phyloP scores from a whole-genome alignment of 1,284 basidiomycete genomes.

The Apiotrichum domesticum region DNA sequence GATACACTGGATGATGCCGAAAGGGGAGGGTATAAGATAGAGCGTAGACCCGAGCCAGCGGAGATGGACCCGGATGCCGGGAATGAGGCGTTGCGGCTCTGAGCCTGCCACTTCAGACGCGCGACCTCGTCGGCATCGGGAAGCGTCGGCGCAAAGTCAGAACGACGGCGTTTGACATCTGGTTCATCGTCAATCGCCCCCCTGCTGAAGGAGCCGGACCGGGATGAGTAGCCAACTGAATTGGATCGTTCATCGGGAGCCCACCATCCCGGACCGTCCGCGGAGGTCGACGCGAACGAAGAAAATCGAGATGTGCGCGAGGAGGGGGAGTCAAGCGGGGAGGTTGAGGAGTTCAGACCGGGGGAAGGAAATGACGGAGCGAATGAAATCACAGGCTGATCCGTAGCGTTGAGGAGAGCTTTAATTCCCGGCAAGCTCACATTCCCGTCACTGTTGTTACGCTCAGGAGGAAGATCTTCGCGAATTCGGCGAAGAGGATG shows the following conservation, averaged over 20 bases:
- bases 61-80: constrained; percentile 18
- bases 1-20: constrained; percentile 19
- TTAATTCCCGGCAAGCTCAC: constrained; percentile 36
- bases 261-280: constrained; percentile 37
- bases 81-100: constrained; percentile 40
- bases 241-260: constrained; percentile 29
- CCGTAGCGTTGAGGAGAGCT: constrained; percentile 18
- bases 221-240: constrained; percentile 6
- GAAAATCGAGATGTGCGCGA: constrained; percentile 37
- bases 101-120: constrained; percentile 37
- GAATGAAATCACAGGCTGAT: constrained; percentile 21
- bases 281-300: constrained; percentile 29
- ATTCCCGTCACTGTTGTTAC: constrained; percentile 4
- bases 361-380: constrained; percentile 17
- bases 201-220: constrained; percentile 5
- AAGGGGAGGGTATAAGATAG: constrained; percentile 25
- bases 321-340: constrained; percentile 35
- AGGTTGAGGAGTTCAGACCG: constrained; percentile 27
- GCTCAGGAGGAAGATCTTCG: constrained; percentile 24
- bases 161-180: constrained; percentile 36
- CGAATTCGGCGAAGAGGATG: constrained; percentile 36
- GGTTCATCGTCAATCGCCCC: constrained; percentile 24
- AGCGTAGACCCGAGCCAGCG: constrained; percentile 11
- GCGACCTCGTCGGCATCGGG: constrained; percentile 38
- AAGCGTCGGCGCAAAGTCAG: constrained; percentile 29